These are phyloP conservation scores for Aspergillus quadricinctus DNA, from an alignment of 2,329 filamentous ascomycete genomes.

Conservation along the genomic window DNA sequence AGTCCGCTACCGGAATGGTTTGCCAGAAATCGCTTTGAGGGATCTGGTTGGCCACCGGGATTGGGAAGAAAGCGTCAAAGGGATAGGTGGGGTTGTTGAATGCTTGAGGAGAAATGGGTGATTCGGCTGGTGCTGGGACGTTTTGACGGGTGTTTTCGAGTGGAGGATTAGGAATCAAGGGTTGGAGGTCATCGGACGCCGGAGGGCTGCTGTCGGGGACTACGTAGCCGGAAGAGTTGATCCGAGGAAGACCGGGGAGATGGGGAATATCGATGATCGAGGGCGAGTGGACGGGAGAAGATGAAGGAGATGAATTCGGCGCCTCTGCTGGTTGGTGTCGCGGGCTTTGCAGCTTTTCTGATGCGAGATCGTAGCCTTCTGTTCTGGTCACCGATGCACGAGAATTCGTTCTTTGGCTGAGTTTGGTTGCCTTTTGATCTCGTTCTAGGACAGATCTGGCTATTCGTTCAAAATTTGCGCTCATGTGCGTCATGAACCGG, in stretches of 20 bases:
- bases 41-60: conserved; percentile 7
- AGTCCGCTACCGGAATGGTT: conserved; percentile 85
- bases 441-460: conserved; percentile 82
- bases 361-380: conserved; percentile 4
- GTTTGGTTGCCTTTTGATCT: conserved; percentile 64
- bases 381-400: conserved; percentile 8
- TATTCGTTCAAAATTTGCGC: conserved; percentile 87
- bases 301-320: neutral
- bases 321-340: neutral
- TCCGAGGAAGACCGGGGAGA: conserved; percentile 22
- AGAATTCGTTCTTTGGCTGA: conserved; percentile 26
- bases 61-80: conserved; percentile 3
- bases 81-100: neutral
- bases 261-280: neutral
- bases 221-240: conserved; percentile 32
- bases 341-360: neutral
- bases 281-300: neutral
- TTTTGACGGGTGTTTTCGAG: neutral
- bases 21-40: conserved; percentile 68
- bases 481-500: conserved; percentile 84
- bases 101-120: neutral
- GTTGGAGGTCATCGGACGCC: neutral
- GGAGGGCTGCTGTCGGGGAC: conserved; percentile 22
- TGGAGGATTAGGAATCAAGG: neutral
- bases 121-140: neutral